Evolutionary conservation across 2,329 filamentous ascomycete genomes (phyloP), one percentile per base, ranked within the genome.

Genomic region (Blastomyces silverae): DNA sequence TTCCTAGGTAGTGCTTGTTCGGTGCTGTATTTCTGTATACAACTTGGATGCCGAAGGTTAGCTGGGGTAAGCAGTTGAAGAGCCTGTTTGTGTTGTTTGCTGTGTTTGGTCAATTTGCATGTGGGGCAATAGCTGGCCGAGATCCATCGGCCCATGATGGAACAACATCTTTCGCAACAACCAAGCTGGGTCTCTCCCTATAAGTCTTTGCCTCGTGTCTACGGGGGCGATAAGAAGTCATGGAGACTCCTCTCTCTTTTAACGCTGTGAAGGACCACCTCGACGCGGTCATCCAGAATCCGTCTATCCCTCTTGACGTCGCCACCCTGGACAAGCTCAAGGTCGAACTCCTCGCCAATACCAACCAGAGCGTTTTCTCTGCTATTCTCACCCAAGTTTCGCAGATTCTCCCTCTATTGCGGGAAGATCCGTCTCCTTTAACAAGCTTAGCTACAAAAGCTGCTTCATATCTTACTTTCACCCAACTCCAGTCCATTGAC

Each of bases 401-500:
- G 22, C 73, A 77, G 58, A 74, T 85, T 11, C 73, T 86, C 22
- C 80, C 81, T 10, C 74, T 79, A 5, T 74, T 87, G 5, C 82
- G 84, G 67, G 82, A 86, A 73, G 83, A 87, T 67, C 85, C 85
- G 11, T 79, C 80, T 17, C 82, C 84, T 31, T 73, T 85, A 44
- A 82, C 81, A 17, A 79, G 79, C 28, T 79, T 87, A 37, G 79
- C 83, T 25, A 78, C 79, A 62, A 81, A 80, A 66, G 76, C 84
- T 7, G 75, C 82, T 11, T 73, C 73, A 10, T 81, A 81, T 22
- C 81, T 79, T 71, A 80, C 73, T 64, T 84, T 84, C 69, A 73
- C 77, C 44, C 79, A 83, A 63, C 73, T 85, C 42, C 80, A 80
- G 52, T 71, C 78, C 6, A 71, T 83, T 53, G 74, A 82, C 15